Evolutionary conservation across 2,329 filamentous ascomycete species (phyloP).

Genomic region (Diplocarpon mali): DNA sequence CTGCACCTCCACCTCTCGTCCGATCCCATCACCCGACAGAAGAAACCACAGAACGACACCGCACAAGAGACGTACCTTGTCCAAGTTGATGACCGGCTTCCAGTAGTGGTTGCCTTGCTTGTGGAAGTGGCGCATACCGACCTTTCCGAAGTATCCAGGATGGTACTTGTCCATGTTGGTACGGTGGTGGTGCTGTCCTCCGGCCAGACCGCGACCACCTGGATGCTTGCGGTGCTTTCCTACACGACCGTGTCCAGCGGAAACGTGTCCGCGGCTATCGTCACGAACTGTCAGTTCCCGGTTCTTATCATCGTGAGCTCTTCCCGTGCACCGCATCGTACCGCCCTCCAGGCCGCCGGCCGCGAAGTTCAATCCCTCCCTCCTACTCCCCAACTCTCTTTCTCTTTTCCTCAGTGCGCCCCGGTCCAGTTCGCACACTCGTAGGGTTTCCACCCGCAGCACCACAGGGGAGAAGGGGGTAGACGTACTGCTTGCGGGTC

Average conservation of each 20-base stretch:
- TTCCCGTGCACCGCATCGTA: neutral
- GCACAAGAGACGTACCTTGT: constrained; percentile 59
- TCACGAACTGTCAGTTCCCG: constrained; percentile 22
- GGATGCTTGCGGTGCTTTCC: constrained; percentile 97
- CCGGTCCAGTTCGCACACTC: neutral
- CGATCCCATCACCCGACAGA: too few relatives aligned
- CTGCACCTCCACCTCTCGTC: too few relatives aligned
- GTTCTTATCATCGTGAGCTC: neutral
- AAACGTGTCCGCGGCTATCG: constrained; percentile 86
- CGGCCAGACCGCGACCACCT: constrained; percentile 78
- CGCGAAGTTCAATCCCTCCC: too few relatives aligned
- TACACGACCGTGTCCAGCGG: constrained; percentile 94
- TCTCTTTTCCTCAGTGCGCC: neutral
- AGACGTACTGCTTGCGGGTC: constrained; percentile 66
- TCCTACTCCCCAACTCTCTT: too few relatives aligned
- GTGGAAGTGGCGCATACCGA: constrained; percentile 95
- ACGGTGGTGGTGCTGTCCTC: constrained; percentile 98
- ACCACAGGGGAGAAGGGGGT: neutral
- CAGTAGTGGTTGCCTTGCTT: constrained; percentile 92
- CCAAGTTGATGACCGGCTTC: constrained; percentile 98
- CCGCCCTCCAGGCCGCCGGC: too few relatives aligned
- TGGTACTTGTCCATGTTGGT: constrained; percentile 91
- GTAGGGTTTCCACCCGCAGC: neutral
- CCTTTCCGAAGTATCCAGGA: constrained; percentile 98
- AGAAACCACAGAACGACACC: neutral